phyloP scores from a whole-genome alignment of 768 basidiomycete genomes.

The Leccinum aurantiacum region DNA sequence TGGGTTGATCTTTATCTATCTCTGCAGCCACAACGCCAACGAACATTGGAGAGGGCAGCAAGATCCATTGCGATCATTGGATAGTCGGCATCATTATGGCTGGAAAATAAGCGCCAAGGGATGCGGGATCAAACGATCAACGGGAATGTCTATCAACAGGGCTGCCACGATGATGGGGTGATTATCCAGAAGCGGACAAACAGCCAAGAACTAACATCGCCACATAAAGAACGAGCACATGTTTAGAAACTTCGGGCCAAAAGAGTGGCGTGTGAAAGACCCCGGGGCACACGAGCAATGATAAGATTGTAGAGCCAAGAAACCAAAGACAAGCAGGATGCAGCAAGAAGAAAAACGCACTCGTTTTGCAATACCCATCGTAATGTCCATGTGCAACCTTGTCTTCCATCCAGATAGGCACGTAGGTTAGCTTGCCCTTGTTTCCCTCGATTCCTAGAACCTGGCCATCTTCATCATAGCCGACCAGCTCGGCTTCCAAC shows the following conservation, averaged over 20 bases:
- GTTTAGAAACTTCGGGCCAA: conserved; percentile 16
- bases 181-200: conserved; percentile 6
- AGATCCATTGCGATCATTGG: neutral
- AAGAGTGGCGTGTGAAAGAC: neutral
- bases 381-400: conserved; percentile 91
- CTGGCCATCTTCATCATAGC: conserved; percentile 43
- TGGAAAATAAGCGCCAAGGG: neutral
- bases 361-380: conserved; percentile 97
- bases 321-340: neutral
- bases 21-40: neutral
- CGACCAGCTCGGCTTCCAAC: conserved; percentile 62
- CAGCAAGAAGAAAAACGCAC: conserved; percentile 47
- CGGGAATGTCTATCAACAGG: neutral
- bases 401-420: conserved; percentile 91
- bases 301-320: conserved; percentile 8
- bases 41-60: neutral
- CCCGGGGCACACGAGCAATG: neutral
- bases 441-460: conserved; percentile 49
- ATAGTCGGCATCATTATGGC: neutral
- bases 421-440: conserved; percentile 62
- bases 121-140: conserved; percentile 11
- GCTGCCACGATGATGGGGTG: neutral
- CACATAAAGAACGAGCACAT: neutral
- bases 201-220: neutral
- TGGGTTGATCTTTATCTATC: conserved; percentile 3